Base-by-base conservation (phyloP, 805 yeast genomes). In the Candida caryicola region DNA sequence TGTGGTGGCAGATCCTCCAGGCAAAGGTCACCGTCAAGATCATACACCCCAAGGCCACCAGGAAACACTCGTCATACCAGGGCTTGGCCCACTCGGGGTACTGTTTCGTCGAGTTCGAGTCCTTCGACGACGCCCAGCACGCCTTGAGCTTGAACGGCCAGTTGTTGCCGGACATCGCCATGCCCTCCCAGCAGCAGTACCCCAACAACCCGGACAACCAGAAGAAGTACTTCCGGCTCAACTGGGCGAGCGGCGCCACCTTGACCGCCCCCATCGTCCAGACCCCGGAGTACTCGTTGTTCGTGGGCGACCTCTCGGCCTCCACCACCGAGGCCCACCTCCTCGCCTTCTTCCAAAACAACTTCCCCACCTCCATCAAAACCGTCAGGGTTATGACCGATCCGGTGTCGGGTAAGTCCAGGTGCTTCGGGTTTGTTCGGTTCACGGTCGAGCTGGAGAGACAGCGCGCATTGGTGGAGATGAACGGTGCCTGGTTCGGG, bases 351-450 rank as follows among this genome's bases (percentile, higher is more conserved):
- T 85, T 85, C 57, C 91, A 84, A 57, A 74, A 77, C 30, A 72
- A 73, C 40, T 85, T 76, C 61, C 71, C 73, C 5, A 66, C 66
- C 36, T 76, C 86, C 6, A 82, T 85, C 28, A 83, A 82, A 50
- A 84, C 93, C 2, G 93, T 85, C 5, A 66, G 93, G 43, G 91
- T 85, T 8, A 85, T 85, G 91, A 84, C 93, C 0, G 91, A 85
- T 54, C 93, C 93, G 2, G 74, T 85, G 4, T 74, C 84, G 10
- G 90, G 90, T 0, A 75, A 82, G 19, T 81, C 88, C 2, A 68
- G 91, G 47, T 82, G 93, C 51, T 84, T 84, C 61, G 93, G 93
- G 0, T 85, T 85, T 60, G 89, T 85, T 18, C 66, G 95, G 44
- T 85, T 85, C 55, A 75, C 83, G 16, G 78, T 77, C 47, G 88